These are phyloP conservation scores for Colletotrichum tropicale DNA, from an alignment of 2,329 filamentous ascomycete species.

Conservation along the genomic window DNA sequence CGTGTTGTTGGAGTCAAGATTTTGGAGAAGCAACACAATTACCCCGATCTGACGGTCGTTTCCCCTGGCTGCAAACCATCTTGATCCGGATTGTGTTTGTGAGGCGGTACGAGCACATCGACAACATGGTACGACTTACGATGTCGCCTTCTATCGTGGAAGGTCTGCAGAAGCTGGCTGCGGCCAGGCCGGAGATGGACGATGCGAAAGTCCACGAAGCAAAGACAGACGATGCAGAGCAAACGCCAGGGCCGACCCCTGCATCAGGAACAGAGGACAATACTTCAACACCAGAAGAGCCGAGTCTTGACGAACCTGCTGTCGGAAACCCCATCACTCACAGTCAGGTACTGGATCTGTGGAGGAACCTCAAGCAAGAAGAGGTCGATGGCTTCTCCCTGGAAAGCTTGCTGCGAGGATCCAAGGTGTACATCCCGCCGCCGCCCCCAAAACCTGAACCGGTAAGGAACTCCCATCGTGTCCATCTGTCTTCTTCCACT, in stretches of 20 bases:
- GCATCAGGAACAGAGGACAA: not conserved
- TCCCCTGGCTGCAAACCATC: no score
- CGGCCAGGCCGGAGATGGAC: slow-evolving; percentile 13
- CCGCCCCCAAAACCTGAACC: slow-evolving; percentile 79
- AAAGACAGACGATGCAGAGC: not conserved
- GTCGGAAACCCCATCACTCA: slow-evolving; percentile 76
- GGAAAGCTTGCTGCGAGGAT: slow-evolving; percentile 73
- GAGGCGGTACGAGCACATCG: not conserved
- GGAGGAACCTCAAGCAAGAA: slow-evolving; percentile 51
- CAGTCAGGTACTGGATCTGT: slow-evolving; percentile 68
- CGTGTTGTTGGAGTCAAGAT: not conserved
- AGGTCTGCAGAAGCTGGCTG: slow-evolving; percentile 51
- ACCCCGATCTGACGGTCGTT: not conserved
- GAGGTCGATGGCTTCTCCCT: slow-evolving; percentile 53
- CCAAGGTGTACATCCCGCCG: slow-evolving; percentile 78
- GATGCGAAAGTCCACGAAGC: not conserved
- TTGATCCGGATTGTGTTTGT: not conserved
- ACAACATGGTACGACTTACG: slow-evolving; percentile 75
- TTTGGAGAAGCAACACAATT: not conserved
- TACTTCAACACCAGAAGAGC: slow-evolving; percentile 36
- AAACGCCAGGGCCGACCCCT: not conserved
- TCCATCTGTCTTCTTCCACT: not conserved
- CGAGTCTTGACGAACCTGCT: slow-evolving; percentile 52
- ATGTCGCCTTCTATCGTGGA: slow-evolving; percentile 73
- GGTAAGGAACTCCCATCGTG: slow-evolving; percentile 49